A percentile compares a stretch with the other conserved stretches of the same genome.
Evolutionary conservation across 2,329 filamentous ascomycete species (phyloP).

Genomic region (Ceratocystis alfenasii): DNA sequence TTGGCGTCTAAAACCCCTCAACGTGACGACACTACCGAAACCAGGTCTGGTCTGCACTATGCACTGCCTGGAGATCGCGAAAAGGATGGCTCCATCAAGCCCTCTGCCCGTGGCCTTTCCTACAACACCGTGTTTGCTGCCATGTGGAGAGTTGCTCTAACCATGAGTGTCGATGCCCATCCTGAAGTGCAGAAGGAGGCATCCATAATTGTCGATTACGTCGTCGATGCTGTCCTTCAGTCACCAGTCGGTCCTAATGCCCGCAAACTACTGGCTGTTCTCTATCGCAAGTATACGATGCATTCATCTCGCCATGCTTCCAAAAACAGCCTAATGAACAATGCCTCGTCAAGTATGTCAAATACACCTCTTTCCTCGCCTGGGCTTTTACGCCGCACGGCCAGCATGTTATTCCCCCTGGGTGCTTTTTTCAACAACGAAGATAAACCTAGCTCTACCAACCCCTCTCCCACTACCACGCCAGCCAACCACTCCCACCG

Average conservation of each 20-base stretch:
- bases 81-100: slow-evolving; percentile 46
- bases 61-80: slow-evolving; percentile 44
- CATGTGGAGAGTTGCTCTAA: slow-evolving; percentile 85
- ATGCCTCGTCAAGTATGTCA: slow-evolving; percentile 7
- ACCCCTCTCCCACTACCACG: slow-evolving; percentile 24
- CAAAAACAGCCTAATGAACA: slow-evolving; percentile 31
- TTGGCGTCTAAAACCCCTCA: slow-evolving; percentile 50
- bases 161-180: slow-evolving; percentile 86
- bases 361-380: slow-evolving; percentile 41
- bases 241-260: slow-evolving; percentile 63
- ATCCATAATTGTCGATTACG: slow-evolving; percentile 70
- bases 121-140: slow-evolving; percentile 86
- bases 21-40: slow-evolving; percentile 43
- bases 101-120: slow-evolving; percentile 49
- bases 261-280: slow-evolving; percentile 62
- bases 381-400: slow-evolving; percentile 50
- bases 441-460: slow-evolving; percentile 32
- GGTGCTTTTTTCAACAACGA: slow-evolving; percentile 42
- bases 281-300: slow-evolving; percentile 42
- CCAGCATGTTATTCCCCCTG: slow-evolving; percentile 48
- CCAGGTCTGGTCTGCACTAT: slow-evolving; percentile 53
- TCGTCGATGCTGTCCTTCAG: slow-evolving; percentile 64
- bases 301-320: slow-evolving; percentile 28
- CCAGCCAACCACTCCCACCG: slow-evolving; percentile 26
- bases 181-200: slow-evolving; percentile 84